Evolutionary conservation across 164 flowering plant genomes (phyloP).

Genomic region (Akebia trifoliata): DNA sequence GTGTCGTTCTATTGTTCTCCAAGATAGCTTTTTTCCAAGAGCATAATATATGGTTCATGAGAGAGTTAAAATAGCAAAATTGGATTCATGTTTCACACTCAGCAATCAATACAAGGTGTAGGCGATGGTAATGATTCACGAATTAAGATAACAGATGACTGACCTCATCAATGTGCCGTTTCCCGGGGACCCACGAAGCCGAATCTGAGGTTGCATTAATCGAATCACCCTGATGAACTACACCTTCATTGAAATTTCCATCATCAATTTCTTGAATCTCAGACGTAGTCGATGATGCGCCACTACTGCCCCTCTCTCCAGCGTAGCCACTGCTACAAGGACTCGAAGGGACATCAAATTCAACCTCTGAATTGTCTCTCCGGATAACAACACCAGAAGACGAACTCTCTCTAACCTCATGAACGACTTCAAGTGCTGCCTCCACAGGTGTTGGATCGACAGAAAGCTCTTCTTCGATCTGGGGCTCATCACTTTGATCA

Average conservation of each 20-base stretch:
- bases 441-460: constrained; percentile 5
- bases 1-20: too few species aligned
- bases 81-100: too few species aligned
- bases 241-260: constrained; percentile 21
- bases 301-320: constrained; percentile 73
- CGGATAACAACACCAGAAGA: constrained; percentile 13
- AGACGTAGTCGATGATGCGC: constrained; percentile 39
- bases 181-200: constrained; percentile 28
- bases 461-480: constrained; percentile 9
- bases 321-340: constrained; percentile 94
- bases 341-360: constrained; percentile 44
- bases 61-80: too few species aligned
- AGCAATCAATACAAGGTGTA: too few species aligned
- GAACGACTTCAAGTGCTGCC: constrained; percentile 6
- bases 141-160: constrained; percentile 7
- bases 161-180: constrained; percentile 34
- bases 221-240: not conserved
- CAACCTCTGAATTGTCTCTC: constrained; percentile 40
- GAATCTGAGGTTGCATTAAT: constrained; percentile 13
- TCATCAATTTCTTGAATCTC: constrained; percentile 39
- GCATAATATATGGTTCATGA: too few species aligned
- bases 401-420: constrained; percentile 11
- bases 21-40: too few species aligned
- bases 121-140: not conserved
- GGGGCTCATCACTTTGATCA: constrained; percentile 2